Percentiles rank a stretch among this genome's conserved stretches.
Conservation (phyloP, 2,329 filamentous ascomycete genomes). For the Talaromyces atroroseus region DNA sequence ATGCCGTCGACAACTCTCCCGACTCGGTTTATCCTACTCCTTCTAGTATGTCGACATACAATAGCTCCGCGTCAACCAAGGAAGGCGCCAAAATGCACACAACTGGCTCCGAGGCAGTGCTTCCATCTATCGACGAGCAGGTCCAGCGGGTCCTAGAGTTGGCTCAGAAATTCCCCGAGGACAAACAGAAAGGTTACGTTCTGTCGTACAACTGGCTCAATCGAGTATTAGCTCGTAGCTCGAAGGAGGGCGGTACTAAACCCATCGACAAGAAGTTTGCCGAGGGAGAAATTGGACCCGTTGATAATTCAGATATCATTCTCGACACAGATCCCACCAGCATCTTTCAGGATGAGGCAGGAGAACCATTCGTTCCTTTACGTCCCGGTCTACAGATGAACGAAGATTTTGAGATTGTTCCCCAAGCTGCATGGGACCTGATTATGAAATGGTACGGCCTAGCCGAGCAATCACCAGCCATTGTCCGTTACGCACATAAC, state of each 20-base stretch:
- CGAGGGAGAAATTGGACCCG: constrained; percentile 65
- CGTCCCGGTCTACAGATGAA: constrained; percentile 58
- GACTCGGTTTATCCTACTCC: constrained; percentile 34
- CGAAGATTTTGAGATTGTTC: constrained; percentile 73
- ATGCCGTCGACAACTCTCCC: background rate
- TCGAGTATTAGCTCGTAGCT: constrained; percentile 62
- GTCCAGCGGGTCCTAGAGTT: constrained; percentile 66
- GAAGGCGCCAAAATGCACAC: constrained; percentile 21
- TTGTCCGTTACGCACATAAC: constrained; percentile 72
- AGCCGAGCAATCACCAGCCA: constrained; percentile 62
- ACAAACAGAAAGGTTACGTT: constrained; percentile 70
- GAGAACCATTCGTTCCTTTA: constrained; percentile 62
- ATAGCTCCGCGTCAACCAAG: constrained; percentile 24
- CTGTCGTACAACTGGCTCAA: constrained; percentile 76
- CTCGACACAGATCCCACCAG: constrained; percentile 47
- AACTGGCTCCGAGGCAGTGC: constrained; percentile 18
- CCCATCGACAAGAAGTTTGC: constrained; percentile 55
- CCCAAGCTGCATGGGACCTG: constrained; percentile 73
- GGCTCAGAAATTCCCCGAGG: constrained; percentile 50
- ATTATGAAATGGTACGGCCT: constrained; percentile 79
- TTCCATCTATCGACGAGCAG: constrained; percentile 60
- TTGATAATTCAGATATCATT: constrained; percentile 83
- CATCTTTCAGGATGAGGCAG: constrained; percentile 42
- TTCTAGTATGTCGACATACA: constrained; percentile 35
- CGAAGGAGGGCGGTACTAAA: constrained; percentile 51